phyloP scores from a whole-genome alignment of 257 asterid genomes.

The Apocynum venetum region DNA sequence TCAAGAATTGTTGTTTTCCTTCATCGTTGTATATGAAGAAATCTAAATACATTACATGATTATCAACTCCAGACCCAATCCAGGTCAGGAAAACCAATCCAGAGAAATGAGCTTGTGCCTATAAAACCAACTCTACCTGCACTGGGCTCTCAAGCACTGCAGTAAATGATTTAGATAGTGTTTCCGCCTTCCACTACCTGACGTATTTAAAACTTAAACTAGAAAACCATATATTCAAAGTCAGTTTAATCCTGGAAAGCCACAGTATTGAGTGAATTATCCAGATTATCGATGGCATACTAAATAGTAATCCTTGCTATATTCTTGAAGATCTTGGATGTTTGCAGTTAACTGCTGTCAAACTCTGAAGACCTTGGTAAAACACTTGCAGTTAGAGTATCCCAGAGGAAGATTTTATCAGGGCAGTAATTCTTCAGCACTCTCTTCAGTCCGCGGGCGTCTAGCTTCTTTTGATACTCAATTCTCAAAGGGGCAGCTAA shows the following conservation, averaged over 20 bases:
- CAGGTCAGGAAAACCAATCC: neutral
- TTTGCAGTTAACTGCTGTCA: neutral
- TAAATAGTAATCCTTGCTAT: neutral
- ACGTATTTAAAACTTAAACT: neutral
- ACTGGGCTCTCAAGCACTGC: neutral
- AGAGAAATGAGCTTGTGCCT: neutral
- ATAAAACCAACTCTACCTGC: neutral
- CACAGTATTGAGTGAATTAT: neutral
- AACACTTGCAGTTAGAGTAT: constrained; percentile 23
- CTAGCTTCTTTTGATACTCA: constrained; percentile 43
- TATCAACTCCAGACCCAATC: neutral
- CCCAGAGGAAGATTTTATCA: constrained; percentile 57
- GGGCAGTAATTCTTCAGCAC: constrained; percentile 34
- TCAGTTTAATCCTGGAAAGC: neutral
- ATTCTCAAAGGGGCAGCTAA: constrained; percentile 36
- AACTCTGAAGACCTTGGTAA: neutral
- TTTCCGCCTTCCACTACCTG: neutral
- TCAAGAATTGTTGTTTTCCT: neutral
- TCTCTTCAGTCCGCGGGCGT: constrained; percentile 31
- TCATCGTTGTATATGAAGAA: neutral
- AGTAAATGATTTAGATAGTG: neutral
- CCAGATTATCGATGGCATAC: neutral
- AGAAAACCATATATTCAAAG: neutral
- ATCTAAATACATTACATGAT: too few species aligned
- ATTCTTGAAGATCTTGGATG: neutral